Conservation (phyloP, 257 asterid genomes). For the Nicotiana tomentosiformis region DNA sequence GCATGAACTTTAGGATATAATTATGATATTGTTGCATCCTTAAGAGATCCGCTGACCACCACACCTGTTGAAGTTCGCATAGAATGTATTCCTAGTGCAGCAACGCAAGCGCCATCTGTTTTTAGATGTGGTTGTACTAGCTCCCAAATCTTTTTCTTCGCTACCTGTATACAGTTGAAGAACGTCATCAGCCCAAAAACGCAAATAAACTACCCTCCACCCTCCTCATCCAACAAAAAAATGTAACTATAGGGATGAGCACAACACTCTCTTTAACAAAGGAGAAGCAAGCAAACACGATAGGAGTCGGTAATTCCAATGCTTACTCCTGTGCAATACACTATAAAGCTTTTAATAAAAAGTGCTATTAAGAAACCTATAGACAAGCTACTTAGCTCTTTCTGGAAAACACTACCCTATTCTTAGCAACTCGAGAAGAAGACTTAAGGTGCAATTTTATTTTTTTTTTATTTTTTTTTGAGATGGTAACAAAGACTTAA, state of each 20-base stretch:
- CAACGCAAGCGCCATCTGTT: slow-evolving; percentile 58
- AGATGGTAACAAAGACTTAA: neutral
- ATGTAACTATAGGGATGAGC: neutral
- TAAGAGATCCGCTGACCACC: slow-evolving; percentile 44
- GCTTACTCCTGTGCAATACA: neutral
- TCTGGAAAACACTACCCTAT: neutral
- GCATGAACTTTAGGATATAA: neutral
- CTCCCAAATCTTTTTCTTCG: slow-evolving; percentile 96
- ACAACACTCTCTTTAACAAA: neutral
- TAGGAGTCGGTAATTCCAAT: neutral
- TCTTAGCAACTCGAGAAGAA: neutral
- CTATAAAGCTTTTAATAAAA: neutral
- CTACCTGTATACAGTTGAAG: slow-evolving; percentile 44
- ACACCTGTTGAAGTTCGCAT: slow-evolving; percentile 73
- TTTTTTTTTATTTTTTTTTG: too few species aligned
- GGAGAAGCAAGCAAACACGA: neutral
- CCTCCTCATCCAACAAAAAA: neutral
- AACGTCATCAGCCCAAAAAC: neutral
- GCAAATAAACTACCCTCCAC: neutral
- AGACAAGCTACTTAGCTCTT: neutral
- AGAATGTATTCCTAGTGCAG: slow-evolving; percentile 40
- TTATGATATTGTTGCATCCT: slow-evolving; percentile 71
- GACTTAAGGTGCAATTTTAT: neutral
- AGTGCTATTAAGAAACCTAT: neutral
- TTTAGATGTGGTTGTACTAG: slow-evolving; percentile 69